Percentiles rank a stretch among this genome's conserved stretches.
Conservation (phyloP, 83 land plant genomes). For the Thuja plicata region DNA sequence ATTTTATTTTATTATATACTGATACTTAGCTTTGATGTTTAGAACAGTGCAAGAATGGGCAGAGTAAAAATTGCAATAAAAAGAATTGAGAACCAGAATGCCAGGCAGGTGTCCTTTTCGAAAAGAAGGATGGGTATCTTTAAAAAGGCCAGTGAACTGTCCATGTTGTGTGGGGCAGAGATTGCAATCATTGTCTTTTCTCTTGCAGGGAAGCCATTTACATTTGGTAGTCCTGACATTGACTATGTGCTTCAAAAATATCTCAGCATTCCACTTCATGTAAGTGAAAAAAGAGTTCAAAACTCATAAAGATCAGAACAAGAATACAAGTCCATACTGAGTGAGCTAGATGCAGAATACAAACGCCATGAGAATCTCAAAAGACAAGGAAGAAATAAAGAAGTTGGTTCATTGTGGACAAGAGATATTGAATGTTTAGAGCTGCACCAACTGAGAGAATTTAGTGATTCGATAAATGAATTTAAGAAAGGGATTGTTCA, state of each 20-base stretch:
- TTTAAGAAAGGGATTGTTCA: not conserved
- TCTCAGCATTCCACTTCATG: not conserved
- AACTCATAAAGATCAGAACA: not conserved
- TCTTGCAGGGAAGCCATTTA: conserved; percentile 20
- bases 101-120: conserved; percentile 17
- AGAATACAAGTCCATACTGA: not conserved
- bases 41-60: not conserved
- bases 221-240: conserved; percentile 12
- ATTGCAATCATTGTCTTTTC: conserved; percentile 19
- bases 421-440: not conserved
- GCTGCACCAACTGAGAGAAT: not conserved
- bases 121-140: conserved; percentile 15
- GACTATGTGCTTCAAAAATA: conserved; percentile 16
- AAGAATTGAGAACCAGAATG: conserved; percentile 10
- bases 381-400: not conserved
- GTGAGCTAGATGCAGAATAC: conserved; percentile 1
- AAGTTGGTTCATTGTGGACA: not conserved
- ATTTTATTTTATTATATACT: too few relatives aligned
- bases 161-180: conserved; percentile 19
- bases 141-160: conserved; percentile 22
- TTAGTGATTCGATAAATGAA: not conserved
- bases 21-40: not conserved
- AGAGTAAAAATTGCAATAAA: conserved; percentile 3
- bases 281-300: not conserved
- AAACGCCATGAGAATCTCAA: not conserved